Conservation (phyloP, 1,139 yeast genomes). For the Debaryomyces sp. region DNA sequence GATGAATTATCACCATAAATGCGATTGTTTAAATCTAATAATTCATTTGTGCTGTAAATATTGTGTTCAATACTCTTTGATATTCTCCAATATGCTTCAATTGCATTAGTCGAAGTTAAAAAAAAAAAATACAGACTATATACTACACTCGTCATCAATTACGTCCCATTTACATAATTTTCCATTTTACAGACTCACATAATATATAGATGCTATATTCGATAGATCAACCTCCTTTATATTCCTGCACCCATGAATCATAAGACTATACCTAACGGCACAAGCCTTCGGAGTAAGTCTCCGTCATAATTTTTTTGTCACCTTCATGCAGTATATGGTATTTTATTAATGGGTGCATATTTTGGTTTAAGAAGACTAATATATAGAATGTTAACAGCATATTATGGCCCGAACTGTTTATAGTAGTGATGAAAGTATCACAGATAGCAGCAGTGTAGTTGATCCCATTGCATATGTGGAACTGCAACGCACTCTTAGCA, state of each 20-base stretch:
- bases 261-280: not conserved
- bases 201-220: not conserved
- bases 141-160: not conserved
- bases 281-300: not conserved
- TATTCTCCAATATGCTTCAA: not conserved
- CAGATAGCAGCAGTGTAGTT: not conserved
- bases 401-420: not conserved
- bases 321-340: not conserved
- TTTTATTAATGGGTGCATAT: not conserved
- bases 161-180: not conserved
- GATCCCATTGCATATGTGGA: slow-evolving; percentile 5
- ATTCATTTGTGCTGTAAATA: not conserved
- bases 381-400: not conserved
- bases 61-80: not conserved
- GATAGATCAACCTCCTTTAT: not conserved
- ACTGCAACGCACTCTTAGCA: not conserved
- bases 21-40: not conserved
- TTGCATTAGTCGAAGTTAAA: not conserved
- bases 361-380: not conserved
- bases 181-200: not conserved
- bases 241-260: not conserved
- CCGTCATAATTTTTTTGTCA: not conserved
- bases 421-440: not conserved
- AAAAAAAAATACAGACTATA: not conserved
- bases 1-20: not conserved